These are phyloP conservation scores for Oidiodendron maius DNA, from an alignment of 495 filamentous ascomycete genomes.

Conservation along the genomic window DNA sequence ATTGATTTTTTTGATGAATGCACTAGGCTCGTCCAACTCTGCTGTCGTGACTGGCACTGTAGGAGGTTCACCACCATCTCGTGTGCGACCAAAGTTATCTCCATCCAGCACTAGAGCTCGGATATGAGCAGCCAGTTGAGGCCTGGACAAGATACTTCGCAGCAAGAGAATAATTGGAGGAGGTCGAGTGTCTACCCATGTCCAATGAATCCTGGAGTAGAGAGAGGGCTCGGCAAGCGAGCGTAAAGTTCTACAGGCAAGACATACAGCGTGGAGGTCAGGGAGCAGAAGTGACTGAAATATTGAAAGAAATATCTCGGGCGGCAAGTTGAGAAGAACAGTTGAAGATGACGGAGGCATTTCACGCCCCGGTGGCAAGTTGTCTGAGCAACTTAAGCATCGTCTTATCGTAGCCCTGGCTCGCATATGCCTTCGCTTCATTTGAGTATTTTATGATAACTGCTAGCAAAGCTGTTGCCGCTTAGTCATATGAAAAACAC, in stretches of 20 bases:
- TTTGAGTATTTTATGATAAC: no score
- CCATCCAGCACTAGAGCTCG: neutral
- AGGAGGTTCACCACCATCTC: neutral
- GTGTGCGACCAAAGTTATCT: neutral
- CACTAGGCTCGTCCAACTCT: neutral
- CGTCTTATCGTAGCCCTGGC: no score
- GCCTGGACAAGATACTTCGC: neutral
- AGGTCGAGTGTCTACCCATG: neutral
- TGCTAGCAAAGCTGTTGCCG: no score
- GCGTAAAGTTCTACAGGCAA: neutral
- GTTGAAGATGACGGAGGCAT: no score
- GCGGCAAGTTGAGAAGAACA: neutral
- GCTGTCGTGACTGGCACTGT: neutral
- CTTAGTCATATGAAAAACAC: no score
- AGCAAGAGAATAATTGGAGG: neutral
- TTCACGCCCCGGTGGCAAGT: no score
- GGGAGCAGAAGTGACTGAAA: neutral
- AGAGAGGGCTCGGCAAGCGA: neutral
- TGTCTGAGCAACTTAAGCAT: no score
- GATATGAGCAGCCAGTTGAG: neutral
- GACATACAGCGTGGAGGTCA: neutral
- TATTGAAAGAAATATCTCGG: neutral
- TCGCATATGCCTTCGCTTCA: no score
- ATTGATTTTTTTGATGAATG: neutral
- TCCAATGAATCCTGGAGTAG: neutral